Evolutionary conservation across 306 rosid species (phyloP).

Genomic region (Ochetophila trinervis): DNA sequence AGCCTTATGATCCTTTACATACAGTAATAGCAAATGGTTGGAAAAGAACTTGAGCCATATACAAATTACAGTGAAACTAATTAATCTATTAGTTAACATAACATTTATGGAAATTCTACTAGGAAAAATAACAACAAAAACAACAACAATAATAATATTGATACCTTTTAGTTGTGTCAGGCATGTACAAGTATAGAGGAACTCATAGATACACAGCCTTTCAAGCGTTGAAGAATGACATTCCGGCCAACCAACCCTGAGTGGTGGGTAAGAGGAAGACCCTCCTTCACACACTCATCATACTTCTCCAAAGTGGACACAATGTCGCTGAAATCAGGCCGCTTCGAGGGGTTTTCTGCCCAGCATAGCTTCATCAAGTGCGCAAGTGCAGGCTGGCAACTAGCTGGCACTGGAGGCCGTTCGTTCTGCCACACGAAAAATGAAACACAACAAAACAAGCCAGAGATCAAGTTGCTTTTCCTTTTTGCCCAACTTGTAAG

Average conservation of each 20-base stretch:
- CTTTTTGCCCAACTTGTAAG: neutral
- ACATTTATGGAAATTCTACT: slow-evolving; percentile 1
- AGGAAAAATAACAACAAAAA: neutral
- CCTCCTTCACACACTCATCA: slow-evolving; percentile 90
- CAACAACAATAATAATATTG: slow-evolving; percentile 10
- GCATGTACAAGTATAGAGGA: slow-evolving; percentile 92
- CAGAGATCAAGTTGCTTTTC: neutral
- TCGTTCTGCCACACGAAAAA: slow-evolving; percentile 65
- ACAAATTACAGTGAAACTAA: slow-evolving; percentile 27
- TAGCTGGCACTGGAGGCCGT: slow-evolving; percentile 91
- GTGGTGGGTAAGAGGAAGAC: slow-evolving; percentile 91
- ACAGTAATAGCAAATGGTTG: slow-evolving; percentile 35
- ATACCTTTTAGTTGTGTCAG: slow-evolving; percentile 42
- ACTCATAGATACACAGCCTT: slow-evolving; percentile 68
- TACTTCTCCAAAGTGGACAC: slow-evolving; percentile 80
- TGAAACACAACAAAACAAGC: neutral
- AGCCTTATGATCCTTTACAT: slow-evolving; percentile 21
- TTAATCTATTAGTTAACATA: slow-evolving; percentile 16
- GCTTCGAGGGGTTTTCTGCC: slow-evolving; percentile 85
- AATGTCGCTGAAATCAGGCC: slow-evolving; percentile 91
- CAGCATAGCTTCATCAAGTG: slow-evolving; percentile 94
- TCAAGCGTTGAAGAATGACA: slow-evolving; percentile 67
- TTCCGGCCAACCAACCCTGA: slow-evolving; percentile 59
- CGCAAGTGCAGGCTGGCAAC: slow-evolving; percentile 87
- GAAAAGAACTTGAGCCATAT: slow-evolving; percentile 35